Percentiles rank a stretch among this genome's conserved stretches.
These are phyloP conservation scores for Warburgia ugandensis DNA, from an alignment of 164 flowering plant genomes.

Conservation along the genomic window DNA sequence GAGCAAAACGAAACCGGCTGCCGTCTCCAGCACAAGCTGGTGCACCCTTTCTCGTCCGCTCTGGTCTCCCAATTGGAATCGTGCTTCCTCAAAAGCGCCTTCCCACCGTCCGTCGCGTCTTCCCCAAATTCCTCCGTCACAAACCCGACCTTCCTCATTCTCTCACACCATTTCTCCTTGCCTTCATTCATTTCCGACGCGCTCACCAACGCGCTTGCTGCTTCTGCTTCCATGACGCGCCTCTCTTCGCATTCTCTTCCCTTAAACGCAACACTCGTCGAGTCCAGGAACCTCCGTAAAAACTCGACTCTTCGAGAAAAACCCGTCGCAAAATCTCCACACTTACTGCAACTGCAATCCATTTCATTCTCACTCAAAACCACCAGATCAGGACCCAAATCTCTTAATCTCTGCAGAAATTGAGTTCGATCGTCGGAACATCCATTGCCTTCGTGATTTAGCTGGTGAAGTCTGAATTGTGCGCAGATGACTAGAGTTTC, in stretches of 20 bases:
- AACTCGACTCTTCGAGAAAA: constrained; percentile 51
- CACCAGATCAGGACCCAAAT: constrained; percentile 50
- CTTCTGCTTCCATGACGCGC: constrained; percentile 66
- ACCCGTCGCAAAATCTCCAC: constrained; percentile 47
- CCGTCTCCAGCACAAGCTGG: constrained; percentile 65
- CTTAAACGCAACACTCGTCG: constrained; percentile 63
- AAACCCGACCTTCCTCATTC: constrained; percentile 54
- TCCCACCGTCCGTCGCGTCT: constrained; percentile 51
- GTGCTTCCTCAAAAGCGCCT: constrained; percentile 62
- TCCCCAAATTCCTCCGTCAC: constrained; percentile 40
- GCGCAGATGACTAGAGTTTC: constrained; percentile 59
- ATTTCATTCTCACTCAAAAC: constrained; percentile 57
- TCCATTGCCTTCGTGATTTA: constrained; percentile 22
- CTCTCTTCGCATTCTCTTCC: constrained; percentile 68
- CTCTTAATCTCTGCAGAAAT: constrained; percentile 30
- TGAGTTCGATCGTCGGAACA: constrained; percentile 28
- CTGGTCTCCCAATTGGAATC: constrained; percentile 76
- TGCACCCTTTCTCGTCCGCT: constrained; percentile 36
- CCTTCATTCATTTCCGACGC: constrained; percentile 52
- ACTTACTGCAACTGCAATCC: constrained; percentile 43
- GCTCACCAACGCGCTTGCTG: constrained; percentile 40
- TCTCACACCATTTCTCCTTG: constrained; percentile 60
- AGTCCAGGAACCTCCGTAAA: constrained; percentile 69
- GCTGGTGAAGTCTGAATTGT: constrained; percentile 61
- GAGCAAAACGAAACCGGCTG: constrained; percentile 73